Evolutionary conservation across 257 asterid genomes (phyloP).

Genomic region (Plantago major): DNA sequence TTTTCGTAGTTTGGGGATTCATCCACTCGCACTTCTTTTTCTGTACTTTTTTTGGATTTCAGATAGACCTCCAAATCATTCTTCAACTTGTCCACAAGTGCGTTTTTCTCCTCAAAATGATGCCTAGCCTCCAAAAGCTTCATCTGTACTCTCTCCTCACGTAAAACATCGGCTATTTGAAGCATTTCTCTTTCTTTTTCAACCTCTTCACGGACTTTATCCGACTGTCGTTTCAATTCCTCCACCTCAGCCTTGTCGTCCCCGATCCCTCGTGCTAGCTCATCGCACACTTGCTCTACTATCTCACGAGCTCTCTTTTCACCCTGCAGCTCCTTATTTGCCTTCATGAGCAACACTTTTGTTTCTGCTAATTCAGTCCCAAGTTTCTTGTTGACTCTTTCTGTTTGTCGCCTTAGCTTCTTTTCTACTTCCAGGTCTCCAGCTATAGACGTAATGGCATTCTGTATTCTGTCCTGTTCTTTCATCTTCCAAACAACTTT

Average conservation of each 20-base stretch:
- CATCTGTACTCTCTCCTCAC: slow-evolving; percentile 99
- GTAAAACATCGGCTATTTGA: slow-evolving; percentile 74
- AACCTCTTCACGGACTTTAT: slow-evolving; percentile 62
- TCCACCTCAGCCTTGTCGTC: slow-evolving; percentile 85
- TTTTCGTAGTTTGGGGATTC: slow-evolving; percentile 68
- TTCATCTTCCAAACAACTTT: slow-evolving; percentile 57
- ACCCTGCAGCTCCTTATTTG: slow-evolving; percentile 54
- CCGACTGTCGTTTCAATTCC: slow-evolving; percentile 63
- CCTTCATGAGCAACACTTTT: slow-evolving; percentile 42
- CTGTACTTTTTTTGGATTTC: slow-evolving; percentile 46
- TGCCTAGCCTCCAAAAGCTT: slow-evolving; percentile 90
- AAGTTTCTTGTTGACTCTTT: slow-evolving; percentile 82
- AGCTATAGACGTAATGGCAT: slow-evolving; percentile 48
- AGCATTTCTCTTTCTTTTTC: slow-evolving; percentile 98
- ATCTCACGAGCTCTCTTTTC: slow-evolving; percentile 75
- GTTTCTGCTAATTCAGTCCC: slow-evolving; percentile 76
- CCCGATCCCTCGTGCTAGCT: slow-evolving; percentile 76
- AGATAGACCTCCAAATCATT: slow-evolving; percentile 69
- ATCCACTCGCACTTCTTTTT: slow-evolving; percentile 24
- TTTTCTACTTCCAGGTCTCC: slow-evolving; percentile 72
- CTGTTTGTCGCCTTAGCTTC: slow-evolving; percentile 83
- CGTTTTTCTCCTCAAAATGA: slow-evolving; percentile 90
- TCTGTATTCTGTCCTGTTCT: slow-evolving; percentile 62
- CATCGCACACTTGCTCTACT: slow-evolving; percentile 87
- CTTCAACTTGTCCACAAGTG: slow-evolving; percentile 59